These are phyloP conservation scores for Tephrocybe sp. DNA, from an alignment of 768 basidiomycete genomes.

Conservation along the genomic window DNA sequence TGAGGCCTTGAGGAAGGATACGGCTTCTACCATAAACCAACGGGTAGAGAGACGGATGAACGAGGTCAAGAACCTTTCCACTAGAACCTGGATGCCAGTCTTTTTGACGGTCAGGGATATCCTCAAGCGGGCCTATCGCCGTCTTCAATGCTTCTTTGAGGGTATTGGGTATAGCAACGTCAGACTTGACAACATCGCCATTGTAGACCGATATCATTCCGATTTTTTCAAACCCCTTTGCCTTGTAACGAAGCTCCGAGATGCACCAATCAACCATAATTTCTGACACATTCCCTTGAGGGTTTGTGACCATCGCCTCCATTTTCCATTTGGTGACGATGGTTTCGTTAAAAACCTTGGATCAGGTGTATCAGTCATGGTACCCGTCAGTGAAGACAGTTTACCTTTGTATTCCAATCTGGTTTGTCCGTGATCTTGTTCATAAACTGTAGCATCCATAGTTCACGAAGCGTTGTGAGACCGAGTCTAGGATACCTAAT, in stretches of 20 bases:
- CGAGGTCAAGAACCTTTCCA: constrained; percentile 39
- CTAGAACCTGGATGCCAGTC: constrained; percentile 46
- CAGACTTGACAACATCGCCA: constrained; percentile 24
- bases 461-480: background rate
- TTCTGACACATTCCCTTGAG: constrained; percentile 8
- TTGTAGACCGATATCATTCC: constrained; percentile 14
- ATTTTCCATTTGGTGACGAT: constrained; percentile 10
- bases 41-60: constrained; percentile 40
- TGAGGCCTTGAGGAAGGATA: constrained; percentile 6
- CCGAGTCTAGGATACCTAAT: background rate
- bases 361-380: background rate
- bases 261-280: constrained; percentile 18
- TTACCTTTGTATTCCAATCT: background rate
- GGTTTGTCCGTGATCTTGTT: background rate
- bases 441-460: background rate
- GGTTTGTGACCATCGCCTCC: constrained; percentile 2
- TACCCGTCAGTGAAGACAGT: background rate
- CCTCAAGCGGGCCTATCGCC: constrained; percentile 27
- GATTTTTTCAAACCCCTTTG: constrained; percentile 9
- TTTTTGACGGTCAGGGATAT: constrained; percentile 27
- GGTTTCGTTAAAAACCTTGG: constrained; percentile 14
- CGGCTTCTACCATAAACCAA: constrained; percentile 30
- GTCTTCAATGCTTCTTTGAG: constrained; percentile 19
- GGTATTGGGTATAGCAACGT: constrained; percentile 21
- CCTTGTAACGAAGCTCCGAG: constrained; percentile 17